phyloP scores from a whole-genome alignment of 441 rosid genomes.

The Adansonia madagascariensis region DNA sequence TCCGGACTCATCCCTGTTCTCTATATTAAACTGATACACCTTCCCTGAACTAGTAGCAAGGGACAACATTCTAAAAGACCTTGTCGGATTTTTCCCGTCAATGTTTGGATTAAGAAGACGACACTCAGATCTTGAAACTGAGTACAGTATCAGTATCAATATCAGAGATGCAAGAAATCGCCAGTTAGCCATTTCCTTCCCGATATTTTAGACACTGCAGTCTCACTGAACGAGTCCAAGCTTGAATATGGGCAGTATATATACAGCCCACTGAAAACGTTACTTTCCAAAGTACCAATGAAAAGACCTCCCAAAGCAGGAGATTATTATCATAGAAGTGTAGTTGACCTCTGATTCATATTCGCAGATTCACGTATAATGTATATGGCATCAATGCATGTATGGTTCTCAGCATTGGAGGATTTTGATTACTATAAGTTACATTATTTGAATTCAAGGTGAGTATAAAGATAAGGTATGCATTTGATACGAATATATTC shows the following conservation, averaged over 20 bases:
- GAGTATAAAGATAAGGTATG: background rate
- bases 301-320: background rate
- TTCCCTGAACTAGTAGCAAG: conserved; percentile 23
- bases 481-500: background rate
- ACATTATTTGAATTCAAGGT: background rate
- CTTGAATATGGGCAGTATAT: conserved; percentile 4
- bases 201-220: background rate
- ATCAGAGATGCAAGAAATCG: conserved; percentile 15
- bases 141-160: conserved; percentile 28
- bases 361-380: background rate
- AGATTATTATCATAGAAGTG: background rate
- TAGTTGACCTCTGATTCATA: conserved; percentile 13
- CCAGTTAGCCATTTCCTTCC: conserved; percentile 33
- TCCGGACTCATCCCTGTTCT: background rate
- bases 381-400: too few species aligned
- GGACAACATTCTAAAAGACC: conserved; percentile 25
- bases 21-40: conserved; percentile 7
- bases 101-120: conserved; percentile 26
- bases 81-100: conserved; percentile 15
- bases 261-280: background rate
- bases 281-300: background rate
- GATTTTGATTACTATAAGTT: background rate
- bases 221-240: background rate
- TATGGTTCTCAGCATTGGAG: background rate
- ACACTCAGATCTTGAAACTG: conserved; percentile 23